phyloP scores from a whole-genome alignment of 495 filamentous ascomycete species.

The Podospora sp. region DNA sequence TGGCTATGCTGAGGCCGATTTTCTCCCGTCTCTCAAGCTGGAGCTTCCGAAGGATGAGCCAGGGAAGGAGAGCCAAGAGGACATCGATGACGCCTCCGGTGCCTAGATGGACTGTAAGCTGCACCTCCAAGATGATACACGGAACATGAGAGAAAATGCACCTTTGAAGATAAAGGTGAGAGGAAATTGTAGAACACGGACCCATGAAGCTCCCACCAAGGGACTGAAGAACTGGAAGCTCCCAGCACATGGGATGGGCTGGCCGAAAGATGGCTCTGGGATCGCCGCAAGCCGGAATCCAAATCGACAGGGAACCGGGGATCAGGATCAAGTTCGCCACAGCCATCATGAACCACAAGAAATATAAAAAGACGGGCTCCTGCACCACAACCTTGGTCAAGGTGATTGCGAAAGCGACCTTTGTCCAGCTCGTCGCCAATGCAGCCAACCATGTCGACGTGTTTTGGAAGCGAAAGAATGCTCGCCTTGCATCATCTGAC shows the following conservation, averaged over 20 bases:
- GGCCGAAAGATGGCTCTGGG: conserved; percentile 21
- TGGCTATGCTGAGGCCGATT: conserved; percentile 35
- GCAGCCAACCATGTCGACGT: conserved; percentile 20
- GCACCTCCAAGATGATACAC: no score
- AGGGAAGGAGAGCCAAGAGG: conserved; percentile 37
- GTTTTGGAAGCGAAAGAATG: conserved; percentile 28
- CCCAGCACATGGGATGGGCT: conserved; percentile 14
- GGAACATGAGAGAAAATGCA: no score
- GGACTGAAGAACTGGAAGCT: conserved; percentile 14
- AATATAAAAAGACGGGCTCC: conserved; percentile 12
- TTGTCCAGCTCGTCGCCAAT: conserved; percentile 27
- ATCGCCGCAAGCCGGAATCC: conserved; percentile 26
- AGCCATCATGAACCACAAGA: conserved; percentile 25
- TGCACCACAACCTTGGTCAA: conserved; percentile 18
- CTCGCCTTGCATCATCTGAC: conserved; percentile 16
- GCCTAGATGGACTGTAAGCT: no score
- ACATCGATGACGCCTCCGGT: conserved; percentile 38
- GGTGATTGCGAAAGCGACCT: conserved; percentile 29
- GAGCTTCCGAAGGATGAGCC: conserved; percentile 37
- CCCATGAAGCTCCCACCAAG: conserved; percentile 26
- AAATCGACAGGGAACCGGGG: conserved; percentile 25
- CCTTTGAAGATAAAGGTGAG: no score
- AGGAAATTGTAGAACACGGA: neutral
- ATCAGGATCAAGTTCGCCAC: conserved; percentile 27
- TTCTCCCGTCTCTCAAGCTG: conserved; percentile 39